Conservation (phyloP, 768 basidiomycete genomes). For the Podaxis sp. region DNA sequence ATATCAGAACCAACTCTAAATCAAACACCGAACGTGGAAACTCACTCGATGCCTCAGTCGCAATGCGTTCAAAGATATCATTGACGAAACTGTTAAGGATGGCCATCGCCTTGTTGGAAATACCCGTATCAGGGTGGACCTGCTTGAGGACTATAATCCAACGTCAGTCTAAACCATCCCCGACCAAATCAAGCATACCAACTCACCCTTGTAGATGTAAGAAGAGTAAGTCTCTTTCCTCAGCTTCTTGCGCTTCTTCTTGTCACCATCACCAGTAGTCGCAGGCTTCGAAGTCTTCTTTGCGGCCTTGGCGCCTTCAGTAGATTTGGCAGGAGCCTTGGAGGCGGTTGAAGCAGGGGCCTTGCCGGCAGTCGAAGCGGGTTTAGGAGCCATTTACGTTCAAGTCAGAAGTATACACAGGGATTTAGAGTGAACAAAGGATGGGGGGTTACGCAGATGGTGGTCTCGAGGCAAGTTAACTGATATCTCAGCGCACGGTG, state of each 20-base stretch:
- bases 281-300: slow-evolving; percentile 72
- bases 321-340: slow-evolving; percentile 70
- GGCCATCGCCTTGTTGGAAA: slow-evolving; percentile 96
- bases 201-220: slow-evolving; percentile 90
- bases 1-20: slow-evolving; percentile 63
- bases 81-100: slow-evolving; percentile 93
- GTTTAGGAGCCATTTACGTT: slow-evolving; percentile 72
- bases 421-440: neutral
- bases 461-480: slow-evolving; percentile 24
- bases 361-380: slow-evolving; percentile 80
- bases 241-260: slow-evolving; percentile 77
- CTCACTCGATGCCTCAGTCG: slow-evolving; percentile 85
- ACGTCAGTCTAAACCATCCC: slow-evolving; percentile 10
- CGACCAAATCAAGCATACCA: neutral
- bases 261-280: slow-evolving; percentile 72
- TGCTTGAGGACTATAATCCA: slow-evolving; percentile 80
- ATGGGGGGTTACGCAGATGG: slow-evolving; percentile 25
- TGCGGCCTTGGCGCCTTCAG: slow-evolving; percentile 67
- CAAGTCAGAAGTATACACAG: neutral
- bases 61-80: slow-evolving; percentile 92
- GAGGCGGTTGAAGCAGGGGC: slow-evolving; percentile 68
- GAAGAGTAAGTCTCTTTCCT: slow-evolving; percentile 93
- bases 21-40: neutral
- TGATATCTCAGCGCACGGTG: slow-evolving; percentile 21
- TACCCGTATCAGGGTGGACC: slow-evolving; percentile 98